Conservation (phyloP, 2,329 filamentous ascomycete genomes). For the Huntiella abstrusa region DNA sequence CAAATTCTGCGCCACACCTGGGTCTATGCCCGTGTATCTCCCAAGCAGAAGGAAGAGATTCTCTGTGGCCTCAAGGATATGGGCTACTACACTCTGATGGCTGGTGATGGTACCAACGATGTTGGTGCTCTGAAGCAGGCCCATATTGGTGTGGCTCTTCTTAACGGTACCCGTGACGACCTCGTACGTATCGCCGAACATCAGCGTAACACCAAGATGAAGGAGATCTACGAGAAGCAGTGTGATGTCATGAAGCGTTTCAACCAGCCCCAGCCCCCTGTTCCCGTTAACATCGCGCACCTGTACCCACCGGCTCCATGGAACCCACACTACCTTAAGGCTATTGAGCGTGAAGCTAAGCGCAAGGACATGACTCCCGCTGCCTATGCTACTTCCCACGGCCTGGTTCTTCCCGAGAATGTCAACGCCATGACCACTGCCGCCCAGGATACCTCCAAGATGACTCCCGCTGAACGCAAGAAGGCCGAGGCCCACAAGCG, state of each 20-base stretch:
- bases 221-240: conserved; percentile 97
- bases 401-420: conserved; percentile 38
- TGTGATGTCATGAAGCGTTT: conserved; percentile 79
- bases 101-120: conserved; percentile 94
- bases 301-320: conserved; percentile 76
- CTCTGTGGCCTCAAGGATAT: conserved; percentile 89
- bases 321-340: conserved; percentile 90
- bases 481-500: conserved; percentile 50
- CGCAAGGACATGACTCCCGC: conserved; percentile 52
- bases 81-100: conserved; percentile 97
- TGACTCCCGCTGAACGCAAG: conserved; percentile 34
- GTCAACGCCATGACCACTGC: conserved; percentile 41
- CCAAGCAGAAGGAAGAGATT: conserved; percentile 98
- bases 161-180: conserved; percentile 88
- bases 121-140: conserved; percentile 96
- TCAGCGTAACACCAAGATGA: conserved; percentile 88
- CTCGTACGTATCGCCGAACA: conserved; percentile 84
- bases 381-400: conserved; percentile 34
- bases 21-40: conserved; percentile 96
- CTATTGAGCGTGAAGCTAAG: conserved; percentile 67
- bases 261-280: conserved; percentile 81
- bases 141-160: conserved; percentile 84
- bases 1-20: conserved; percentile 74
- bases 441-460: conserved; percentile 15
- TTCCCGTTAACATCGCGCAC: conserved; percentile 82